phyloP scores from a whole-genome alignment of 1,284 basidiomycete genomes.

The Cyathus olla region DNA sequence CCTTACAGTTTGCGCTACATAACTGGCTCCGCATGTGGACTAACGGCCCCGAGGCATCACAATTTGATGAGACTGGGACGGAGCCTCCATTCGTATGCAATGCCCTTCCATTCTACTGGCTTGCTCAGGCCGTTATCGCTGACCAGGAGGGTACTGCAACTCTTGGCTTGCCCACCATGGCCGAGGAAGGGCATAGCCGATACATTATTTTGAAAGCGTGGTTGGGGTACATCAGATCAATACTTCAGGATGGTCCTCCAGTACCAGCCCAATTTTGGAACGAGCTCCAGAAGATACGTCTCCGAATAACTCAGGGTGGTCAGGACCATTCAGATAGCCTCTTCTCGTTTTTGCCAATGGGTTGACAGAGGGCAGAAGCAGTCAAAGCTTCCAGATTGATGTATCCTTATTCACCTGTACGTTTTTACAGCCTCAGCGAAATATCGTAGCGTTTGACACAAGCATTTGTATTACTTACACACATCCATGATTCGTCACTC shows the following conservation, averaged over 20 bases:
- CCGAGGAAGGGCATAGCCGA: constrained; percentile 53
- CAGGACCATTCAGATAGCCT: constrained; percentile 34
- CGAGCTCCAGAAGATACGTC: constrained; percentile 60
- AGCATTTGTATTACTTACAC: background rate
- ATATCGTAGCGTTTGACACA: constrained; percentile 1
- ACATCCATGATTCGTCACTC: background rate
- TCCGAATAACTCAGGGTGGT: constrained; percentile 46
- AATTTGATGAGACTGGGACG: constrained; percentile 40
- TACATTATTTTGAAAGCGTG: constrained; percentile 67
- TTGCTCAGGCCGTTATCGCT: constrained; percentile 63
- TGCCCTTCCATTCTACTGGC: constrained; percentile 72
- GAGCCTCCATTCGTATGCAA: constrained; percentile 59
- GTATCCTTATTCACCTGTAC: background rate
- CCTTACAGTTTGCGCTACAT: constrained; percentile 63
- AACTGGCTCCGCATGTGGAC: constrained; percentile 71
- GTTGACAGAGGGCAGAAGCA: background rate
- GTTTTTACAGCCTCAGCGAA: background rate
- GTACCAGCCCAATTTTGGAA: constrained; percentile 61
- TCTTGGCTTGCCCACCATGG: constrained; percentile 28
- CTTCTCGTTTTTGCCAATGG: constrained; percentile 51
- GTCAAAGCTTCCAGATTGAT: background rate
- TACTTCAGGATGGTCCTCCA: constrained; percentile 56
- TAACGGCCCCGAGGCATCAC: constrained; percentile 54
- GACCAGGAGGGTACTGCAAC: constrained; percentile 60
- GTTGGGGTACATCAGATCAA: constrained; percentile 62